Conservation (phyloP, 2,329 filamentous ascomycete genomes). For the Penicillium frequentans region DNA sequence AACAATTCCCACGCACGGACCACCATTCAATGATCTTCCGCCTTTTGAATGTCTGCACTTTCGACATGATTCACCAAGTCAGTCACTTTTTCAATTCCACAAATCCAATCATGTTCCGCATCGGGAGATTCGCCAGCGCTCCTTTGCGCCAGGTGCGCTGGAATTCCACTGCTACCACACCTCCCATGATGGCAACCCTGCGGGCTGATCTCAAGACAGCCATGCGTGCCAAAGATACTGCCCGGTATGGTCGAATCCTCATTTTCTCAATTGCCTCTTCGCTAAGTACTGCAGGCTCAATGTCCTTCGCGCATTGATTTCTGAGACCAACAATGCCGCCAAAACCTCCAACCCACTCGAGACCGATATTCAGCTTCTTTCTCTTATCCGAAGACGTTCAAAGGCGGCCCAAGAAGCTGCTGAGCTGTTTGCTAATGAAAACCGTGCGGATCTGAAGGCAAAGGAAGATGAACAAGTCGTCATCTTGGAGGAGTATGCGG, state of each 20-base stretch:
- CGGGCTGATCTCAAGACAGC: conserved; percentile 49
- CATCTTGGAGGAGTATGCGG: conserved; percentile 47
- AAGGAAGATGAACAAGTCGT: conserved; percentile 46
- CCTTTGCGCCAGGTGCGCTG: conserved; percentile 35
- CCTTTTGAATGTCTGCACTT: conserved; percentile 10
- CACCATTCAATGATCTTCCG: conserved; percentile 25
- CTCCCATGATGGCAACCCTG: conserved; percentile 47
- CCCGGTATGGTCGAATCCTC: conserved; percentile 33
- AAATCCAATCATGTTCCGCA: conserved; percentile 31
- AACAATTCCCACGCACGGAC: conserved; percentile 36
- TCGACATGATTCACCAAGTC: background rate
- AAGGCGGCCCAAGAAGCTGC: conserved; percentile 39
- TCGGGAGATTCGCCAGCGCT: conserved; percentile 29
- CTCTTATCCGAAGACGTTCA: conserved; percentile 47
- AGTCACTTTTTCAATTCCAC: background rate
- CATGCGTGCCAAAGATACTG: conserved; percentile 51
- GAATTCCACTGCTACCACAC: conserved; percentile 41
- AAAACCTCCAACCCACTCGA: conserved; percentile 47
- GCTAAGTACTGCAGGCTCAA: conserved; percentile 38
- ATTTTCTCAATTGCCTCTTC: background rate
- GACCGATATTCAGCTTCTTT: conserved; percentile 48
- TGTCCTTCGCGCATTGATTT: conserved; percentile 50
- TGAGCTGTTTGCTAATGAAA: conserved; percentile 42
- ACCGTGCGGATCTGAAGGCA: conserved; percentile 45
- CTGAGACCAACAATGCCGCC: conserved; percentile 51